Percentiles rank a stretch among this genome's conserved stretches.
Evolutionary conservation across 164 flowering plant genomes (phyloP).

Genomic region (Umbilicus rupestris): DNA sequence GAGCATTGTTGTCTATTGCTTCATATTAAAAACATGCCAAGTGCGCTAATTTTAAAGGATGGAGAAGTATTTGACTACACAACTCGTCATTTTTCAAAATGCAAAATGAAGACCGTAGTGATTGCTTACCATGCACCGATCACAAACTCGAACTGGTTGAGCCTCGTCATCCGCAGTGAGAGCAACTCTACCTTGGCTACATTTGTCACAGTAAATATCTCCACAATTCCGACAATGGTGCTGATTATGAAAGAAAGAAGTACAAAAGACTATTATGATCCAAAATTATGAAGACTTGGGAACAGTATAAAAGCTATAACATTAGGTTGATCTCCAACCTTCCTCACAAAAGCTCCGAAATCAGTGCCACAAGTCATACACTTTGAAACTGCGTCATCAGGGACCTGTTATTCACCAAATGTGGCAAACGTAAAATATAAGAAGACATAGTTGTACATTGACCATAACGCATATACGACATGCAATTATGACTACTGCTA

Average conservation of each 20-base stretch:
- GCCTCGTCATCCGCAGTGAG: slow-evolving; percentile 61
- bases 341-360: slow-evolving; percentile 51
- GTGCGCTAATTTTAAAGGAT: too few species aligned
- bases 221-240: slow-evolving; percentile 78
- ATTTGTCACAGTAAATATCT: slow-evolving; percentile 72
- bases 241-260: slow-evolving; percentile 22
- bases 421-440: not conserved
- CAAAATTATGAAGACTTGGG: not conserved
- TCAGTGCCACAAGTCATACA: slow-evolving; percentile 51
- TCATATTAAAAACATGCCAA: too few species aligned
- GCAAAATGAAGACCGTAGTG: not conserved
- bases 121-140: slow-evolving; percentile 53
- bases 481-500: too few species aligned
- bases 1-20: too few species aligned
- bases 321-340: slow-evolving; percentile 18
- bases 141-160: slow-evolving; percentile 66
- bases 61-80: too few species aligned
- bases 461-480: not conserved
- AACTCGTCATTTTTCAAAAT: not conserved
- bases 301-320: not conserved
- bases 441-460: not conserved
- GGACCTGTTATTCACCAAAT: slow-evolving; percentile 30
- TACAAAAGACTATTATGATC: not conserved
- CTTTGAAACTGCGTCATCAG: slow-evolving; percentile 60
- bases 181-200: slow-evolving; percentile 62